phyloP scores from a whole-genome alignment of 805 yeast species.

The Saccharomyces kudriavzevii region DNA sequence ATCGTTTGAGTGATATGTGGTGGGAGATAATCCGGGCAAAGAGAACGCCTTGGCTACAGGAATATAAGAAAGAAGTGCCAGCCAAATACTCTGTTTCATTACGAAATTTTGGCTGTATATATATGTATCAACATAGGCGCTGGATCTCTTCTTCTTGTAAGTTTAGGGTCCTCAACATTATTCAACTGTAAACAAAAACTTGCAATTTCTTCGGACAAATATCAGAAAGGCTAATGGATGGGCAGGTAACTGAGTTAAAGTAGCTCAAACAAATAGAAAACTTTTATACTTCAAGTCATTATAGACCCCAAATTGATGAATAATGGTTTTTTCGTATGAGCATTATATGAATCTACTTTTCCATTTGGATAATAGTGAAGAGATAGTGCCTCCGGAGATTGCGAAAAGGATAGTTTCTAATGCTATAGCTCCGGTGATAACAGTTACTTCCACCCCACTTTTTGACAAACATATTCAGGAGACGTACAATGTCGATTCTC shows the following conservation, averaged over 20 bases:
- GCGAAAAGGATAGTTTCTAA: slow-evolving; percentile 26
- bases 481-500: slow-evolving; percentile 20
- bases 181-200: not conserved
- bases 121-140: not conserved
- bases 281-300: not conserved
- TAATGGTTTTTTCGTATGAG: slow-evolving; percentile 18
- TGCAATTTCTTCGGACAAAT: not conserved
- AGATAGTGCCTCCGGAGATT: slow-evolving; percentile 27
- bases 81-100: not conserved
- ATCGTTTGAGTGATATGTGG: slow-evolving; percentile 71
- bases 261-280: not conserved
- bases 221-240: not conserved
- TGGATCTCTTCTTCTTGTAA: not conserved
- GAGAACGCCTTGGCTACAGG: slow-evolving; percentile 51
- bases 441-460: slow-evolving; percentile 24
- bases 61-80: slow-evolving; percentile 3
- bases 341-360: slow-evolving; percentile 25
- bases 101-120: not conserved
- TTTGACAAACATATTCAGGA: slow-evolving; percentile 25
- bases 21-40: slow-evolving; percentile 93
- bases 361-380: slow-evolving; percentile 21
- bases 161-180: not conserved
- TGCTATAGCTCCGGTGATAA: slow-evolving; percentile 30
- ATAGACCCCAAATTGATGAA: not conserved
- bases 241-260: not conserved